Evolutionary conservation across 2,329 filamentous ascomycete species (phyloP).

Genomic region (Aspergillaceae sp.): DNA sequence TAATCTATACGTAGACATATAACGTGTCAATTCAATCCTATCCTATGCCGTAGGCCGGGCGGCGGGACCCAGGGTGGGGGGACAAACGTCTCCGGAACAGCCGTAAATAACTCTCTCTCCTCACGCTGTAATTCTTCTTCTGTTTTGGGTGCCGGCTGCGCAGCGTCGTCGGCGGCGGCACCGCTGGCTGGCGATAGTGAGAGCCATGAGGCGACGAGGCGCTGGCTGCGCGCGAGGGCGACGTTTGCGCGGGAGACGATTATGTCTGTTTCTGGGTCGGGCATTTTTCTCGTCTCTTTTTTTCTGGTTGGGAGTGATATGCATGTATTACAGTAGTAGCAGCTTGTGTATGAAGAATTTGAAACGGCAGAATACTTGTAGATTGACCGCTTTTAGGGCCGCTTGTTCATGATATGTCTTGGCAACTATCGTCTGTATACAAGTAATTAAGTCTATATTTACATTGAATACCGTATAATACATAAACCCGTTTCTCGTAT

Average conservation of each 20-base stretch:
- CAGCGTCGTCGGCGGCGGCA: too few species aligned
- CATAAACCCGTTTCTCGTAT: too few species aligned
- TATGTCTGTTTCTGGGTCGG: conserved; percentile 42
- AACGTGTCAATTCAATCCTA: not conserved
- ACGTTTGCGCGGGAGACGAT: conserved; percentile 49
- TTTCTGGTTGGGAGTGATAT: not conserved
- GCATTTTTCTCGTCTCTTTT: conserved; percentile 14
- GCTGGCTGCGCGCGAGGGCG: conserved; percentile 45
- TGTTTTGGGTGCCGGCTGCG: conserved; percentile 20
- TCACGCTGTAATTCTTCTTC: conserved; percentile 41
- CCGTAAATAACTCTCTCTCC: conserved; percentile 47
- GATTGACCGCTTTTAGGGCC: too few species aligned
- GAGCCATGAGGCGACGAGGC: conserved; percentile 49
- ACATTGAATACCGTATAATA: too few species aligned
- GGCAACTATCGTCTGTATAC: too few species aligned
- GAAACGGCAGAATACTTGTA: too few species aligned
- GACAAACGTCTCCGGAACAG: conserved; percentile 46
- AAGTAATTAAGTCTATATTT: too few species aligned
- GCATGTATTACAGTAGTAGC: too few species aligned
- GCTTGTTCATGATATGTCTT: too few species aligned
- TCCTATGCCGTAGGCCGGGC: too few species aligned
- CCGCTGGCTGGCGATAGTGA: too few species aligned
- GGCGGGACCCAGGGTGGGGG: not conserved
- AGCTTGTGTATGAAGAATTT: not conserved
- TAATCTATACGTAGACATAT: conserved; percentile 24